These are phyloP conservation scores for Hanseniaspora lachancei DNA, from an alignment of 805 yeast genomes.

Conservation along the genomic window DNA sequence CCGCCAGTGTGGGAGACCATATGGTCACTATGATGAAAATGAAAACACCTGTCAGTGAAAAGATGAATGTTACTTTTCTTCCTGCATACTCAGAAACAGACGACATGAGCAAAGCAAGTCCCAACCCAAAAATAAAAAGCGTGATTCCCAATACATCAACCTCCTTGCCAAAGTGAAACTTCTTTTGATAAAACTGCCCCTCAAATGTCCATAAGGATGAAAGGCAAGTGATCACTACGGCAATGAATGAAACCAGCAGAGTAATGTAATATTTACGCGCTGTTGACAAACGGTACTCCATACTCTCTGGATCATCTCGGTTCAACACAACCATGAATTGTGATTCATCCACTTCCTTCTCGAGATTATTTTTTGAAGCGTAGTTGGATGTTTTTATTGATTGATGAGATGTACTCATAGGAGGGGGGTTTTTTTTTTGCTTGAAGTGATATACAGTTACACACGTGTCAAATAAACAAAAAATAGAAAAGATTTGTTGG, in stretches of 20 bases:
- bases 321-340: neutral
- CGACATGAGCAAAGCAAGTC: constrained; percentile 52
- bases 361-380: neutral
- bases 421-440: no score
- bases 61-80: constrained; percentile 45
- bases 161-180: constrained; percentile 43
- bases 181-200: constrained; percentile 35
- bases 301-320: constrained; percentile 23
- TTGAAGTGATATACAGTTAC: no score
- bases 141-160: constrained; percentile 45
- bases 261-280: constrained; percentile 47
- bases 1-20: constrained; percentile 47
- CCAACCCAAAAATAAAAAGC: constrained; percentile 58
- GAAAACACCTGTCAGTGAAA: constrained; percentile 46
- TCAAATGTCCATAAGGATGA: constrained; percentile 60
- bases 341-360: neutral
- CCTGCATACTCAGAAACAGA: constrained; percentile 61
- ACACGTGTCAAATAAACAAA: no score
- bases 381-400: neutral
- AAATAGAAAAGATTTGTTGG: no score
- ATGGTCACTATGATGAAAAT: constrained; percentile 44
- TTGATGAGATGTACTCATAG: no score
- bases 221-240: constrained; percentile 52
- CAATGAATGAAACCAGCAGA: constrained; percentile 38
- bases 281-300: constrained; percentile 28